phyloP scores from a whole-genome alignment of 2,329 filamentous ascomycete species.

The Didymosphaeria variabile region DNA sequence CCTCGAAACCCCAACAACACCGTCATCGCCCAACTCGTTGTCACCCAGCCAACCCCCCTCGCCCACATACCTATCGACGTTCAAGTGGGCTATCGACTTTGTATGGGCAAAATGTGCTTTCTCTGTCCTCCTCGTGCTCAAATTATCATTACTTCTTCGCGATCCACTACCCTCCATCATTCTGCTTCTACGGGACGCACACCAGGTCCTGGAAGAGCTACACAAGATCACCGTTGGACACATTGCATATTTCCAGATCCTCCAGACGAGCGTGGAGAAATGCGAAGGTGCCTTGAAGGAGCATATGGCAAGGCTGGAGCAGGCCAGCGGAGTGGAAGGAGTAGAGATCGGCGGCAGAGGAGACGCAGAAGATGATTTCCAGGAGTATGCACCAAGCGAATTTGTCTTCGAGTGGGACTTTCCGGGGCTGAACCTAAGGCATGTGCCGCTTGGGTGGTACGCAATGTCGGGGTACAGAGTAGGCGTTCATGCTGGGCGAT shows the following conservation, averaged over 20 bases:
- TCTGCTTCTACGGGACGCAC: slow-evolving; percentile 55
- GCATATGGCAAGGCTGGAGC: slow-evolving; percentile 34
- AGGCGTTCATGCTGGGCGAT: too few species aligned
- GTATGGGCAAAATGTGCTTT: slow-evolving; percentile 68
- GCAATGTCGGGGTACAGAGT: too few species aligned
- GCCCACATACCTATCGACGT: slow-evolving; percentile 58
- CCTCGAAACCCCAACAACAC: slow-evolving; percentile 39
- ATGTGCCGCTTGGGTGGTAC: slow-evolving; percentile 55
- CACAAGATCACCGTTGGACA: slow-evolving; percentile 54
- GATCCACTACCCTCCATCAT: slow-evolving; percentile 52
- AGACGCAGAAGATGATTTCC: slow-evolving; percentile 58
- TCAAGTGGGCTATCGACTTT: slow-evolving; percentile 65
- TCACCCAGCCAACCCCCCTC: slow-evolving; percentile 16
- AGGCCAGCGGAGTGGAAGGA: neutral
- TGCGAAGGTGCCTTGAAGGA: slow-evolving; percentile 57
- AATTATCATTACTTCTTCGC: slow-evolving; percentile 60
- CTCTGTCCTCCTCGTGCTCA: slow-evolving; percentile 64
- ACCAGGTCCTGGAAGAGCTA: slow-evolving; percentile 55
- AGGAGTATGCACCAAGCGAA: slow-evolving; percentile 63
- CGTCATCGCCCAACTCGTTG: slow-evolving; percentile 34
- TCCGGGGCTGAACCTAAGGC: slow-evolving; percentile 62
- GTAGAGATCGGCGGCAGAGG: slow-evolving; percentile 19
- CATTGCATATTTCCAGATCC: slow-evolving; percentile 59
- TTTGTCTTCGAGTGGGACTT: slow-evolving; percentile 69
- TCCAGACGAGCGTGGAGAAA: slow-evolving; percentile 61